Evolutionary conservation across 805 yeast genomes (phyloP).

Genomic region (Candida pseudofarinosa): DNA sequence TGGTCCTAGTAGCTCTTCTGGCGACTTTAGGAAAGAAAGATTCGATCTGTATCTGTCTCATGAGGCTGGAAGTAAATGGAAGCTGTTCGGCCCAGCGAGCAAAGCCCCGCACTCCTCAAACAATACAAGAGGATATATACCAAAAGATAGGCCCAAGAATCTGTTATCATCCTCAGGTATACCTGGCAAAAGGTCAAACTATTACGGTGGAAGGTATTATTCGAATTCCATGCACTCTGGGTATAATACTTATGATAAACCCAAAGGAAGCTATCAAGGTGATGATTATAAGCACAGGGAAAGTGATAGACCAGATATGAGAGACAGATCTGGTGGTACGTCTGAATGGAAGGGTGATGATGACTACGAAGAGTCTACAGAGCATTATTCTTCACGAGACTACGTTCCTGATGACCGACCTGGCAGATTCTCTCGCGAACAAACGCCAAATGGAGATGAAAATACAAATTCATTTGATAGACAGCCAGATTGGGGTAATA

Average conservation of each 20-base stretch:
- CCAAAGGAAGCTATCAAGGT: neutral
- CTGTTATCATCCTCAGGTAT: neutral
- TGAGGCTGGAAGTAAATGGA: conserved; percentile 5
- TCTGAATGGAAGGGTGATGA: neutral
- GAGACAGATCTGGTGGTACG: neutral
- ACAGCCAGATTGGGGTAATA: conserved; percentile 1
- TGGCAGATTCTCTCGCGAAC: neutral
- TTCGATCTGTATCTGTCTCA: conserved; percentile 10
- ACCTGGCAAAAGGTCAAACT: neutral
- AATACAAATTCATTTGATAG: conserved; percentile 5
- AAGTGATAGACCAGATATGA: neutral
- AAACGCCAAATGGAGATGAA: neutral
- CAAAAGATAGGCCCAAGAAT: neutral
- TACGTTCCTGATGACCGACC: neutral
- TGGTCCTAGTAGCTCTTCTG: conserved; percentile 3
- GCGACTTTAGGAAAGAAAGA: conserved; percentile 11
- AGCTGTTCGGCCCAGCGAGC: conserved; percentile 1
- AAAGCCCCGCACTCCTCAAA: neutral
- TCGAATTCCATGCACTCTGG: neutral
- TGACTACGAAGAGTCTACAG: neutral
- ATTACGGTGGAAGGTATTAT: neutral
- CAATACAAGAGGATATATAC: neutral
- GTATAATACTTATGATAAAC: neutral
- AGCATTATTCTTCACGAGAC: neutral
- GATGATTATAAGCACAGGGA: neutral